These are phyloP conservation scores for Naganishia randhawae DNA, from an alignment of 768 basidiomycete genomes.

Conservation along the genomic window DNA sequence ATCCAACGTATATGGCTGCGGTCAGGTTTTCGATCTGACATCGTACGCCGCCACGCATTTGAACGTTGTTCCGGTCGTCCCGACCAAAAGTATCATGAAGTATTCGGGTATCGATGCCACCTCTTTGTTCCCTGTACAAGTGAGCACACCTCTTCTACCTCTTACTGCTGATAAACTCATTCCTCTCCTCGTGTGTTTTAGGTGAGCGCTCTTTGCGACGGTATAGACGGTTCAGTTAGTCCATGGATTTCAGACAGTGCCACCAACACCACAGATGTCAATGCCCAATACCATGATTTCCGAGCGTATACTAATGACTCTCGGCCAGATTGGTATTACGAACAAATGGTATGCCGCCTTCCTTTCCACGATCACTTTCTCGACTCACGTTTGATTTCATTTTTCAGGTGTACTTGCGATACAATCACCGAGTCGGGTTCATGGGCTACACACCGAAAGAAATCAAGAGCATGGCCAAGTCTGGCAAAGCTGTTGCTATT, in stretches of 20 bases:
- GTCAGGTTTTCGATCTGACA: constrained; percentile 87
- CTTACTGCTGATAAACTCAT: neutral
- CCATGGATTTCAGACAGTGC: constrained; percentile 77
- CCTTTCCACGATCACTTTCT: neutral
- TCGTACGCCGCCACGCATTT: constrained; percentile 64
- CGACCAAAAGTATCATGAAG: constrained; percentile 67
- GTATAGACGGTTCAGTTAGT: constrained; percentile 71
- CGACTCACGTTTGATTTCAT: neutral
- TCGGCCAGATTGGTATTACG: constrained; percentile 97
- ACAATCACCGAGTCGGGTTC: constrained; percentile 80
- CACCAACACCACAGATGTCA: constrained; percentile 63
- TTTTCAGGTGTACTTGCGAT: constrained; percentile 66
- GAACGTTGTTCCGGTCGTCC: constrained; percentile 67
- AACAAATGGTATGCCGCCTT: constrained; percentile 64
- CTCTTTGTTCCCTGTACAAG: constrained; percentile 89
- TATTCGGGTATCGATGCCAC: constrained; percentile 77
- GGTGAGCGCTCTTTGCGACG: constrained; percentile 91
- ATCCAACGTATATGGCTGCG: constrained; percentile 69
- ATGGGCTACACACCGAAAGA: constrained; percentile 75
- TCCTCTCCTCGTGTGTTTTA: constrained; percentile 28
- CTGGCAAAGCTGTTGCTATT: constrained; percentile 65
- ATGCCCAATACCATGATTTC: constrained; percentile 92
- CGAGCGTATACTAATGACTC: constrained; percentile 75
- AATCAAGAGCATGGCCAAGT: constrained; percentile 65
- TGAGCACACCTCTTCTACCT: constrained; percentile 45